A percentile compares a stretch with the other conserved stretches of the same genome.
These are phyloP conservation scores for Amniculicola lignicola DNA, from an alignment of 495 filamentous ascomycete genomes.

Conservation along the genomic window DNA sequence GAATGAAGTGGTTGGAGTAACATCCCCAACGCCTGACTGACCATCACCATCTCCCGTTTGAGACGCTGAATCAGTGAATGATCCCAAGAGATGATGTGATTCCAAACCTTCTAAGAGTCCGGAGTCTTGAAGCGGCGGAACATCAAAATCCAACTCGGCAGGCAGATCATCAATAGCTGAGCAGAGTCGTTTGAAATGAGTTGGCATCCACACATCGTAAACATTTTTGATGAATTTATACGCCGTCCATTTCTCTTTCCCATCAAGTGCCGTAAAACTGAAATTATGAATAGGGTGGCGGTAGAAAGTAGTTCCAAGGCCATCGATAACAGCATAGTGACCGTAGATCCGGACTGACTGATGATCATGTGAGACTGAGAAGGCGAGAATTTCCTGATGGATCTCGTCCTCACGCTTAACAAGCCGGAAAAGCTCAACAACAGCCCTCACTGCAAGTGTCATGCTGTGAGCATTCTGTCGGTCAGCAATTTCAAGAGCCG, in stretches of 20 bases:
- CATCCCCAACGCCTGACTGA: background rate
- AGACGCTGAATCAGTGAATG: background rate
- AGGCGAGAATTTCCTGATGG: constrained; percentile 27
- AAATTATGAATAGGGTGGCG: constrained; percentile 37
- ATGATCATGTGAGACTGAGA: constrained; percentile 51
- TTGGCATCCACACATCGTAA: background rate
- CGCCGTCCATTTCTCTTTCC: background rate
- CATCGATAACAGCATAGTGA: constrained; percentile 23
- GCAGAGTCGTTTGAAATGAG: background rate
- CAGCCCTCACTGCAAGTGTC: constrained; percentile 36
- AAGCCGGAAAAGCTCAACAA: constrained; percentile 38
- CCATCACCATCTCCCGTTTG: background rate
- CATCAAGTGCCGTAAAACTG: background rate
- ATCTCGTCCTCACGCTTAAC: background rate
- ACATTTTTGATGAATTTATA: background rate
- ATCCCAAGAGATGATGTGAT: constrained; percentile 5
- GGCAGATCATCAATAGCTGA: background rate
- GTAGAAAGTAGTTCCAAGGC: constrained; percentile 37
- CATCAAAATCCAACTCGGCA: background rate
- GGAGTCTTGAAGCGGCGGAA: constrained; percentile 1
- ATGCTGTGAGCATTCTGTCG: constrained; percentile 44
- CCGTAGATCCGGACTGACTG: constrained; percentile 39
- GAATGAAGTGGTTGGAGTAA: constrained; percentile 6
- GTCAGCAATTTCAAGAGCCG: constrained; percentile 40
- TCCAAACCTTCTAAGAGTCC: too few species aligned